These are phyloP conservation scores for Jatropha curcas DNA, from an alignment of 345 rosid species.

Conservation along the genomic window DNA sequence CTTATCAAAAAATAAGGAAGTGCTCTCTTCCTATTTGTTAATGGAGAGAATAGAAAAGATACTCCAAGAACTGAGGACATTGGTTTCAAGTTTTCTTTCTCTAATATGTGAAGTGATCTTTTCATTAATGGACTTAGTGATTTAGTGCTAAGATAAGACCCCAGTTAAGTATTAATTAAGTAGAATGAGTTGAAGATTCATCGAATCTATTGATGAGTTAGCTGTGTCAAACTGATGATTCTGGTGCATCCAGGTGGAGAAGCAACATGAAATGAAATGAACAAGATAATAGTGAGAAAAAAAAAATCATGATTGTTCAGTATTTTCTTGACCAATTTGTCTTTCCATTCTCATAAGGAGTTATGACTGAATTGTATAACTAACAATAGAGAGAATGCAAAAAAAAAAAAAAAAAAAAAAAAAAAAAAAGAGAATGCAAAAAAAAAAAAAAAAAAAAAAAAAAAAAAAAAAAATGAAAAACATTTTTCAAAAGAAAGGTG, in stretches of 20 bases:
- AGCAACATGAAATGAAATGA: neutral
- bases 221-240: neutral
- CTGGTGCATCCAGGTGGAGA: neutral
- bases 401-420: no score
- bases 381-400: no score
- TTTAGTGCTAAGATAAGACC: neutral
- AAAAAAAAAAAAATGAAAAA: no score
- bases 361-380: no score
- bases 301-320: no score
- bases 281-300: no score
- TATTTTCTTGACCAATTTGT: no score
- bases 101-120: neutral
- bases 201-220: neutral
- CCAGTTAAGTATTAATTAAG: neutral
- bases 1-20: neutral
- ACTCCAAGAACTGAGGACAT: conserved; percentile 8
- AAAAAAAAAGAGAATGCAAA: no score
- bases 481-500: no score
- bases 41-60: neutral
- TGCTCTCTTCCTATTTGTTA: neutral
- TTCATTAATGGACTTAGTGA: neutral
- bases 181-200: neutral
- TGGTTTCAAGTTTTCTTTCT: neutral
- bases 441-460: no score
- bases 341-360: no score